Percentiles rank a stretch among this genome's conserved stretches.
Evolutionary conservation across 2,329 filamentous ascomycete species (phyloP).

Genomic region (Lasiodiplodia hormozganensis): DNA sequence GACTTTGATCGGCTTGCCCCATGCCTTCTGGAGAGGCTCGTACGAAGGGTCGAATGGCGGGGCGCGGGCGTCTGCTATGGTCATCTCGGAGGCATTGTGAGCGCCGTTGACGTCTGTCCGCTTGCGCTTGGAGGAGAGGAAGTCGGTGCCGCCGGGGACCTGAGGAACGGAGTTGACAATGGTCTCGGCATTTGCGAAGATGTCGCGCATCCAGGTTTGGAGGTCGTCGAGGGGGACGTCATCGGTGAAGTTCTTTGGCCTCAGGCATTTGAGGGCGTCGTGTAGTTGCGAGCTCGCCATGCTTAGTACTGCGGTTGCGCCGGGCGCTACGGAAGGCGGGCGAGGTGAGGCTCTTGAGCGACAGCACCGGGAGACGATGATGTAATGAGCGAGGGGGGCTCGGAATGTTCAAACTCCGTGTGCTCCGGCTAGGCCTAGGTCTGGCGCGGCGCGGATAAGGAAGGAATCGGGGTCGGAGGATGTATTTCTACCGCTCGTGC

Average conservation of each 20-base stretch:
- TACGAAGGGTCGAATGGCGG: slow-evolving; percentile 60
- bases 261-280: slow-evolving; percentile 52
- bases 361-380: background rate
- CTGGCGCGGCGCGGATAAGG: slow-evolving; percentile 10
- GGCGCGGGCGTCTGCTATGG: slow-evolving; percentile 58
- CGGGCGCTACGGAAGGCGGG: slow-evolving; percentile 3
- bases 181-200: slow-evolving; percentile 66
- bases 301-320: background rate
- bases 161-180: slow-evolving; percentile 79
- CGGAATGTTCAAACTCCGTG: slow-evolving; percentile 22
- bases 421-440: slow-evolving; percentile 12
- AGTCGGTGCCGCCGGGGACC: slow-evolving; percentile 54
- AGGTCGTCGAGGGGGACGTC: slow-evolving; percentile 54
- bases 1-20: slow-evolving; percentile 81
- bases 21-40: slow-evolving; percentile 74
- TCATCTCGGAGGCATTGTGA: slow-evolving; percentile 58
- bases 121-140: slow-evolving; percentile 59
- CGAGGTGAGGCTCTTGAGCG: background rate
- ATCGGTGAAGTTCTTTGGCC: slow-evolving; percentile 50
- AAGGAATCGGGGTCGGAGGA: slow-evolving; percentile 8
- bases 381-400: slow-evolving; percentile 10
- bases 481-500: slow-evolving; percentile 17
- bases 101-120: slow-evolving; percentile 63
- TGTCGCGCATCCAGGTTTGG: slow-evolving; percentile 46
- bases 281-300: slow-evolving; percentile 44